Percentiles rank a stretch among this genome's conserved stretches.
Conservation (phyloP, 2,329 filamentous ascomycete genomes). For the Zymoseptoria brevis region DNA sequence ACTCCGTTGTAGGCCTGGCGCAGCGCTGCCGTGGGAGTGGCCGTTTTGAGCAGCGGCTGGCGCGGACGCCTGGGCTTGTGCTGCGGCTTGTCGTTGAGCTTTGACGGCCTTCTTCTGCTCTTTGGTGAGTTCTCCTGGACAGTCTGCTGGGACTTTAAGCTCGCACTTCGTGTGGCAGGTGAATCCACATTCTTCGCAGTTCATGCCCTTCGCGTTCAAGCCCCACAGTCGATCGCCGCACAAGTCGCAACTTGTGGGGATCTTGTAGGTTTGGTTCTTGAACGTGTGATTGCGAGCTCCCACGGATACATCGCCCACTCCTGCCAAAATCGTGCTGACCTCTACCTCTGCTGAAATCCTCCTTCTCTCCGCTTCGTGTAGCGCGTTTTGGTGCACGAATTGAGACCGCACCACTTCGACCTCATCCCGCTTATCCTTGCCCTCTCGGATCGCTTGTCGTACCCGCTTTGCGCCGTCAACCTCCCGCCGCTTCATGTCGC, state of each 20-base stretch:
- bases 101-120: conserved; percentile 95
- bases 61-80: conserved; percentile 45
- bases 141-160: conserved; percentile 96
- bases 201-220: conserved; percentile 89
- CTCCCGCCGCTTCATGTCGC: conserved; percentile 78
- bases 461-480: conserved; percentile 68
- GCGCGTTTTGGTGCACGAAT: conserved; percentile 72
- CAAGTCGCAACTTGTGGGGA: conserved; percentile 95
- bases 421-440: conserved; percentile 82
- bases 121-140: conserved; percentile 86
- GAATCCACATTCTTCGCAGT: conserved; percentile 93
- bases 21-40: conserved; percentile 28
- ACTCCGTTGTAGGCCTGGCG: conserved; percentile 63
- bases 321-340: conserved; percentile 81
- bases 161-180: conserved; percentile 98
- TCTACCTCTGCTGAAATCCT: conserved; percentile 86
- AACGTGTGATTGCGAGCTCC: conserved; percentile 95
- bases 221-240: conserved; percentile 98
- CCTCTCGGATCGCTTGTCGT: conserved; percentile 70
- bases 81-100: conserved; percentile 69
- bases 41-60: conserved; percentile 20
- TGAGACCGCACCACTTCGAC: conserved; percentile 75
- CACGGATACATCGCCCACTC: conserved; percentile 84
- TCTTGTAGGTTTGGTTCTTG: conserved; percentile 98
- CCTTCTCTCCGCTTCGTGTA: conserved; percentile 77